These are phyloP conservation scores for Phytopythium kandeliae DNA, from an alignment of 352 stramenopile genomes.

Conservation along the genomic window DNA sequence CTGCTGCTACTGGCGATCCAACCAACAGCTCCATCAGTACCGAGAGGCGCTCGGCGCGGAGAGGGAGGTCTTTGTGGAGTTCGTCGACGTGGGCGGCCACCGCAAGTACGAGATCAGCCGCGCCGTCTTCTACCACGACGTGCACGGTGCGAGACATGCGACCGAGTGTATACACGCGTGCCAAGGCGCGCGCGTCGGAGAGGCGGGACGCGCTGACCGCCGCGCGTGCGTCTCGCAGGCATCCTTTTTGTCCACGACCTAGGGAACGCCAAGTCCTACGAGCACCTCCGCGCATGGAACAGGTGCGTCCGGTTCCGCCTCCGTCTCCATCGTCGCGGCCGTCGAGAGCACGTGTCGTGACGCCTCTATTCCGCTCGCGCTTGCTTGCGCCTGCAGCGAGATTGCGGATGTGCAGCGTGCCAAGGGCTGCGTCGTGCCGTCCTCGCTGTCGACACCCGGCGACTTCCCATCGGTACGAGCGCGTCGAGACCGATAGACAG, in stretches of 20 bases:
- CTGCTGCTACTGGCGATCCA: background rate
- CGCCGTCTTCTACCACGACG: constrained; percentile 73
- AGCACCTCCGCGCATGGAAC: constrained; percentile 60
- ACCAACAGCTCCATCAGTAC: constrained; percentile 23
- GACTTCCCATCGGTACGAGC: constrained; percentile 33
- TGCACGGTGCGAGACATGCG: constrained; percentile 57
- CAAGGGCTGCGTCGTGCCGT: constrained; percentile 53
- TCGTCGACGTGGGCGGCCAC: constrained; percentile 80
- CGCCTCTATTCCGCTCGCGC: no score
- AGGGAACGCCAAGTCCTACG: constrained; percentile 69
- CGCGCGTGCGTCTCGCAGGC: constrained; percentile 8
- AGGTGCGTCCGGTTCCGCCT: no score
- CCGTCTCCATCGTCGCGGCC: no score
- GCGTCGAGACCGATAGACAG: background rate
- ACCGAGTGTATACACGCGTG: no score
- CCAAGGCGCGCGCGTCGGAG: background rate
- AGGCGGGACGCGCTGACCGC: background rate
- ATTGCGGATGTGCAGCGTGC: constrained; percentile 33
- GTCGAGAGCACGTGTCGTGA: no score
- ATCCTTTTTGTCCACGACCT: constrained; percentile 82
- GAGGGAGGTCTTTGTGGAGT: constrained; percentile 71
- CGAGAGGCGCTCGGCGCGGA: constrained; percentile 27
- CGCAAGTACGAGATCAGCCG: constrained; percentile 78
- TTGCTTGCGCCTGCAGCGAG: constrained; percentile 34
- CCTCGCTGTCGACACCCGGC: constrained; percentile 12